These are phyloP conservation scores for Abrus precatorius DNA, from an alignment of 306 rosid species.

Conservation along the genomic window DNA sequence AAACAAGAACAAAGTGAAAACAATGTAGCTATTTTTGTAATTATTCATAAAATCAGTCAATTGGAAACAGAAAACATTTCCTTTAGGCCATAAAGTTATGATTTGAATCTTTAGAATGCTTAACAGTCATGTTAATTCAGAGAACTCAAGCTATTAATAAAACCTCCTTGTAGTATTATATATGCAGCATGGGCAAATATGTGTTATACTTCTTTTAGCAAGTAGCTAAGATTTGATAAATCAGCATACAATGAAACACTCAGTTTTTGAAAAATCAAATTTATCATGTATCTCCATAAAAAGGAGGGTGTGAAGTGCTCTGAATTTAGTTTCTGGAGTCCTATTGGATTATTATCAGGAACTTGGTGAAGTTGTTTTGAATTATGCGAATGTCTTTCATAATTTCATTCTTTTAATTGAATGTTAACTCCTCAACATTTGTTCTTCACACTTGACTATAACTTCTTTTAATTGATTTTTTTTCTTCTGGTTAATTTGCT, in stretches of 20 bases:
- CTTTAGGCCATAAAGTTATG: neutral
- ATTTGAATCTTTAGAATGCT: conserved; percentile 20
- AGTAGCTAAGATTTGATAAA: conserved; percentile 22
- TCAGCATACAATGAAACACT: neutral
- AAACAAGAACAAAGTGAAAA: neutral
- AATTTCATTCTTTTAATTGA: neutral
- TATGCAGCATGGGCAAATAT: neutral
- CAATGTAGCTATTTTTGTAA: neutral
- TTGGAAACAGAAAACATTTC: neutral
- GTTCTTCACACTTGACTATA: conserved; percentile 21
- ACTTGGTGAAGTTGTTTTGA: conserved; percentile 30
- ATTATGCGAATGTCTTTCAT: neutral
- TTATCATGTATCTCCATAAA: neutral
- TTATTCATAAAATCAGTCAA: neutral
- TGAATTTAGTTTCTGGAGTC: conserved; percentile 16
- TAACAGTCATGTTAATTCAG: conserved; percentile 3
- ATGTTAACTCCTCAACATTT: neutral
- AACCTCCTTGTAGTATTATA: neutral
- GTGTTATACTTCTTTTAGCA: neutral
- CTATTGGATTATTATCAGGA: conserved; percentile 7
- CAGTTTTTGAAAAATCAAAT: neutral
- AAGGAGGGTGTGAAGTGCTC: neutral
- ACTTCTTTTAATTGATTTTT: conserved; percentile 20
- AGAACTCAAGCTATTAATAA: conserved; percentile 15
- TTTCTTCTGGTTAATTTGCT: conserved; percentile 38